These are phyloP conservation scores for Alternaria solani DNA, from an alignment of 2,329 filamentous ascomycete species.

Conservation along the genomic window DNA sequence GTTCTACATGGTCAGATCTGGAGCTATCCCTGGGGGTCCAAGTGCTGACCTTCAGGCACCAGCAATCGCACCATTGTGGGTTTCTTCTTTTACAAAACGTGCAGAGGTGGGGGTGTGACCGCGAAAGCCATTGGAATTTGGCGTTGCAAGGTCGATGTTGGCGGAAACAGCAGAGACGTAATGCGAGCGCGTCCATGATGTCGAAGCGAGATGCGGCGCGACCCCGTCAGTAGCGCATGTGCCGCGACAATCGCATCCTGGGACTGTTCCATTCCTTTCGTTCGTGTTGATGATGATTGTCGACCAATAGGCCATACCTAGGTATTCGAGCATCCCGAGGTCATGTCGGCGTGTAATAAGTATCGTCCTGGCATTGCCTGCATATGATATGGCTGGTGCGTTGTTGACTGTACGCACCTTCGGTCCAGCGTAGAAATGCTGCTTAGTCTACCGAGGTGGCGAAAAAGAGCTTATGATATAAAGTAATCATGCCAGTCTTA, in stretches of 20 bases:
- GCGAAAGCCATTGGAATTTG: slow-evolving; percentile 2
- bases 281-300: neutral
- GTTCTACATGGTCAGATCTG: slow-evolving; percentile 10
- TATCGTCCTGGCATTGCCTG: too few species aligned
- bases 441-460: too few species aligned
- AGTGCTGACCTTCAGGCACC: slow-evolving; percentile 30
- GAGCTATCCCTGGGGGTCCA: neutral
- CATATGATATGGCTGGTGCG: too few species aligned
- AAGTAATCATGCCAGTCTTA: too few species aligned
- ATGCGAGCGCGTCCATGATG: slow-evolving; percentile 16
- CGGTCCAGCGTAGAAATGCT: too few species aligned
- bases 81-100: neutral
- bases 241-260: slow-evolving; percentile 7
- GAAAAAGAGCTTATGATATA: too few species aligned
- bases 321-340: too few species aligned
- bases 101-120: neutral
- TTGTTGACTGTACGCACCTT: too few species aligned
- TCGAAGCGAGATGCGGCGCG: slow-evolving; percentile 13
- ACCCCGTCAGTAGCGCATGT: slow-evolving; percentile 14
- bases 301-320: too few species aligned
- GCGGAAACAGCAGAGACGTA: neutral
- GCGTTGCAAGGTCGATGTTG: neutral
- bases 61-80: slow-evolving; percentile 35
- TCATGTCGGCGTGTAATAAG: too few species aligned
- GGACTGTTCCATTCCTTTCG: neutral